These are phyloP conservation scores for Thielaviopsis musarum DNA, from an alignment of 2,329 filamentous ascomycete genomes.

Conservation along the genomic window DNA sequence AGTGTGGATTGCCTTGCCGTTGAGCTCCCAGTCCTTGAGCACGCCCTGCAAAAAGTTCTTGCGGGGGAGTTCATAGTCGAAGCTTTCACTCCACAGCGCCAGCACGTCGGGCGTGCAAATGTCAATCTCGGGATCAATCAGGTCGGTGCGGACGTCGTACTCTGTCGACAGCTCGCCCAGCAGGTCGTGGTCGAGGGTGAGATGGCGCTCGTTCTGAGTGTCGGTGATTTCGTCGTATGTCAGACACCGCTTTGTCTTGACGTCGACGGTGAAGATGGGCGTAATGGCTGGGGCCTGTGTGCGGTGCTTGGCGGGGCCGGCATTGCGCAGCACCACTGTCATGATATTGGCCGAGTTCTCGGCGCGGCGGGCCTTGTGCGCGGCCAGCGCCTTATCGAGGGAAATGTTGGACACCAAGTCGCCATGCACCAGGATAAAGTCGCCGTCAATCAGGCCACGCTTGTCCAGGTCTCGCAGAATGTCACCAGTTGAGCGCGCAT, in stretches of 20 bases:
- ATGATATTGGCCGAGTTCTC: conserved; percentile 91
- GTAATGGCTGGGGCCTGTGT: conserved; percentile 61
- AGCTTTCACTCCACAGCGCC: conserved; percentile 91
- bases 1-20: conserved; percentile 90
- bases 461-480: conserved; percentile 87
- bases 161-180: conserved; percentile 52
- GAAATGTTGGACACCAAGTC: conserved; percentile 82
- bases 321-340: conserved; percentile 81
- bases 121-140: conserved; percentile 89
- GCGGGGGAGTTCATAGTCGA: conserved; percentile 83
- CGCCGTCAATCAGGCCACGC: conserved; percentile 66
- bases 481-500: conserved; percentile 77
- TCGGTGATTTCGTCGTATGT: conserved; percentile 88
- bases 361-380: conserved; percentile 63
- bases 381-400: conserved; percentile 61
- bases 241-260: conserved; percentile 61
- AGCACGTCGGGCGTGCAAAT: conserved; percentile 95
- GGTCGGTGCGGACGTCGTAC: conserved; percentile 68
- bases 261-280: conserved; percentile 76
- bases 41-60: conserved; percentile 84
- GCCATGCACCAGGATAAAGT: conserved; percentile 85
- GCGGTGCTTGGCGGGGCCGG: conserved; percentile 51
- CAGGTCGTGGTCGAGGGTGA: conserved; percentile 65
- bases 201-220: conserved; percentile 43
- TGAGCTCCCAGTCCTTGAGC: conserved; percentile 89